phyloP scores from a whole-genome alignment of 495 filamentous ascomycete genomes.

The Aspergillus leporis region DNA sequence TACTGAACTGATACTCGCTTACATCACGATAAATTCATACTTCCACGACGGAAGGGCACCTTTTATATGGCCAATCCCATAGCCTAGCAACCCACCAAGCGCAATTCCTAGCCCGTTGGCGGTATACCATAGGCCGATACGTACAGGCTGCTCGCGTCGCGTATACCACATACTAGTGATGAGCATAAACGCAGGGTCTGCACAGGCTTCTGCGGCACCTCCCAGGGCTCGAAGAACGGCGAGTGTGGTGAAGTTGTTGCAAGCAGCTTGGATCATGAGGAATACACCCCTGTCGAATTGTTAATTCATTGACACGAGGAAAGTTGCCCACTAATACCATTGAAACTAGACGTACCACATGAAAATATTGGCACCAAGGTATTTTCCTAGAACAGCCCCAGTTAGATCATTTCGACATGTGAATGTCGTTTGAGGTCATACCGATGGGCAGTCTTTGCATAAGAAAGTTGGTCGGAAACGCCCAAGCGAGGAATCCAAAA shows the following conservation, averaged over 20 bases:
- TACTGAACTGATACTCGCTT: not conserved
- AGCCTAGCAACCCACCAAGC: constrained; percentile 58
- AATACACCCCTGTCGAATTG: constrained; percentile 46
- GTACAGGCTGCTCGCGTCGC: constrained; percentile 56
- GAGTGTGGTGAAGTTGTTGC: constrained; percentile 53
- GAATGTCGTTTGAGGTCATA: constrained; percentile 14
- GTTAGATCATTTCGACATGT: constrained; percentile 8
- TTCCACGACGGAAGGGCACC: constrained; percentile 57
- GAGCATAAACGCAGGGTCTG: constrained; percentile 39
- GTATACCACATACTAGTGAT: constrained; percentile 54
- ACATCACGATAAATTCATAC: constrained; percentile 56
- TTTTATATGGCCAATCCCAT: constrained; percentile 57
- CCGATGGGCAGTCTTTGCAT: constrained; percentile 59
- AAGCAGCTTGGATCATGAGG: constrained; percentile 56
- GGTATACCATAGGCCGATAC: constrained; percentile 62
- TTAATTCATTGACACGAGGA: not conserved
- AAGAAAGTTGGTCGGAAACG: constrained; percentile 54
- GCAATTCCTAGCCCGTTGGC: constrained; percentile 61
- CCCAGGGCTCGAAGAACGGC: constrained; percentile 50
- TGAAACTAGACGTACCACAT: constrained; percentile 42
- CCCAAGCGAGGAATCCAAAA: constrained; percentile 51
- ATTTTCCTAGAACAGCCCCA: constrained; percentile 43
- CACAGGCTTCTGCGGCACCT: constrained; percentile 58
- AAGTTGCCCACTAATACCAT: not conserved
- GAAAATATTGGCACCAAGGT: constrained; percentile 60